phyloP scores from a whole-genome alignment of 2,329 filamentous ascomycete species.

The Fusarium albidum region DNA sequence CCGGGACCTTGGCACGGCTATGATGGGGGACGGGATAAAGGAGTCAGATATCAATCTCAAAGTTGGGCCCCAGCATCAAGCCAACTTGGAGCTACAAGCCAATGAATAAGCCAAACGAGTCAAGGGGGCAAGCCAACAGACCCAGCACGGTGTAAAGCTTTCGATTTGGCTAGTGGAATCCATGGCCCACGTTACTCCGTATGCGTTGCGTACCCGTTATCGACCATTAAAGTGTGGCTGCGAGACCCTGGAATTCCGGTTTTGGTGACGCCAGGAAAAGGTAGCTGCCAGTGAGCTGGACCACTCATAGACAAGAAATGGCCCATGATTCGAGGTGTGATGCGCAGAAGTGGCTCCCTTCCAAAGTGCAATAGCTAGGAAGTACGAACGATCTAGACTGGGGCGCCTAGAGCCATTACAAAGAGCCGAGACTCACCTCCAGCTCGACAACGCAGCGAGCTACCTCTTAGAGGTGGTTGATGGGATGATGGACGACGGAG shows the following conservation, averaged over 20 bases:
- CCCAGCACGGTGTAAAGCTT: constrained; percentile 1
- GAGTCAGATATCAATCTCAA: neutral
- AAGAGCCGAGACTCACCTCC: constrained; percentile 2
- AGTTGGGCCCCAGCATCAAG: neutral
- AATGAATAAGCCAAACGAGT: neutral
- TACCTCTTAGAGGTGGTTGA: neutral
- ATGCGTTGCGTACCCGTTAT: too few relatives aligned
- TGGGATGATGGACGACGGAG: neutral
- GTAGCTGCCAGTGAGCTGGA: neutral
- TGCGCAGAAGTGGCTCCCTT: neutral
- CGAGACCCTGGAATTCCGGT: constrained; percentile 7
- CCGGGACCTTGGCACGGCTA: neutral
- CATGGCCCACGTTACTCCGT: neutral
- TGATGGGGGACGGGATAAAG: neutral
- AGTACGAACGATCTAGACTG: constrained; percentile 1
- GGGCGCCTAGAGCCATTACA: neutral
- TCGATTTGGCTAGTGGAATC: constrained; percentile 2
- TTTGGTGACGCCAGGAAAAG: neutral
- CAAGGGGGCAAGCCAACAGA: neutral
- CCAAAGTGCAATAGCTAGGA: neutral
- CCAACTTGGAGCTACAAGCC: neutral
- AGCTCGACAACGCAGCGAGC: neutral
- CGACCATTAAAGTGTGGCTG: neutral
- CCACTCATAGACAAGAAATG: constrained; percentile 23
- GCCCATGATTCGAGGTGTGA: constrained; percentile 20